phyloP scores from a whole-genome alignment of 2,329 filamentous ascomycete genomes.

The Fusarium mangiferae region DNA sequence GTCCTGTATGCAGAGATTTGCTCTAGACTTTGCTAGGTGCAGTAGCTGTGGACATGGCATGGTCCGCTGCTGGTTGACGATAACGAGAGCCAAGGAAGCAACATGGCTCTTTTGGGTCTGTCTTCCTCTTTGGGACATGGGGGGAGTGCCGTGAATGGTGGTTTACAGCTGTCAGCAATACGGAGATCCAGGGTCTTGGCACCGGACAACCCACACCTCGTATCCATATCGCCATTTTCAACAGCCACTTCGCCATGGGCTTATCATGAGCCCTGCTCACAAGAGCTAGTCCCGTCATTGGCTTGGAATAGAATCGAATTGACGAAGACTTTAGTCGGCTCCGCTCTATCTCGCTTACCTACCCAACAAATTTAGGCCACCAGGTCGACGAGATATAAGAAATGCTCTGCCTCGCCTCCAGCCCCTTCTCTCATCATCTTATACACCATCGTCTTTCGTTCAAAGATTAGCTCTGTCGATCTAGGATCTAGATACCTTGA shows the following conservation, averaged over 20 bases:
- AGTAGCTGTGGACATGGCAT: conserved; percentile 27
- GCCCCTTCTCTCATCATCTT: conserved; percentile 29
- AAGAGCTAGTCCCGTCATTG: conserved; percentile 35
- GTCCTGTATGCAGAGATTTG: conserved; percentile 25
- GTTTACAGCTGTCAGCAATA: conserved; percentile 39
- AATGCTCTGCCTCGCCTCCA: conserved; percentile 27
- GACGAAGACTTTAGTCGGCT: conserved; percentile 27
- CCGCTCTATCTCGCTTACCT: conserved; percentile 36
- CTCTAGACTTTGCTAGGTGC: conserved; percentile 31
- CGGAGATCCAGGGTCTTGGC: conserved; percentile 36
- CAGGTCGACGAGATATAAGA: conserved; percentile 40
- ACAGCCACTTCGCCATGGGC: conserved; percentile 41
- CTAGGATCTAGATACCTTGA: conserved; percentile 25
- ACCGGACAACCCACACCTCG: conserved; percentile 39
- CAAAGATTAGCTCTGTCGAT: conserved; percentile 35
- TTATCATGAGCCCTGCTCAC: conserved; percentile 43
- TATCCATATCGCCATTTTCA: conserved; percentile 44
- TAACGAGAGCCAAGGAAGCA: conserved; percentile 26
- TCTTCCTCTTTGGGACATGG: conserved; percentile 35
- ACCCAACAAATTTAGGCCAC: conserved; percentile 26
- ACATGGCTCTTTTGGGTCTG: conserved; percentile 25
- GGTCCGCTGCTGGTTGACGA: conserved; percentile 22
- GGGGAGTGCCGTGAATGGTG: conserved; percentile 33
- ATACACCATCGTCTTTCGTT: conserved; percentile 44
- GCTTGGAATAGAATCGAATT: conserved; percentile 30